Base-by-base conservation (phyloP, 164 flowering plant species). In the Chloranthus sessilifolius region DNA sequence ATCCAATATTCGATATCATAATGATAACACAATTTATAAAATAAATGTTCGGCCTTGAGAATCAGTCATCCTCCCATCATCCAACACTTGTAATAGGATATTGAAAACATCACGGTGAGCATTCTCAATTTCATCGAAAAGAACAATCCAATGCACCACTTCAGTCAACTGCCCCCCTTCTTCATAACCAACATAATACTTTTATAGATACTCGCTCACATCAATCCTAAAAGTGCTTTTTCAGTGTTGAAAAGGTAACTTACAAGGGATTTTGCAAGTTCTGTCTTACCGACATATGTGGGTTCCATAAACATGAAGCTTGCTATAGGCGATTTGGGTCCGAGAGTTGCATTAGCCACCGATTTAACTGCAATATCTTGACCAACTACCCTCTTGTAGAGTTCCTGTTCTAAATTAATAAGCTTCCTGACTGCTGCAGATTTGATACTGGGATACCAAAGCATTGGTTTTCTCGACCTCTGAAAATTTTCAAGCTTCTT, bases 271-370 rank as follows among this genome's bases (percentile, higher is more conserved):
- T 92, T 88, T 5, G 78, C 99, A 65, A 92, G 96, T 75, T 92
- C 96, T 0, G 99, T 92, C 68, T 92, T 92, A 20, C 99, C 96
- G 39, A 92, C 99, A 48, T 96, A 96, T 11, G 99, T 92, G 5
- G 99, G 99, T 3, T 96, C 99, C 95, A 88, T 79, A 64, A 92
- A 92, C 96, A 88, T 80, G 65, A 92, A 92, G 58, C 95, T 85
- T 17, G 95, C 96, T 26, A 88, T 84, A 12, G 96, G 99, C 3
- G 83, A 76, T 51, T 82, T 86, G 5, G 96, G 96, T 4, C 95
- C 89, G 2, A 91, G 65, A 23, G 88, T 88, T 17, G 99, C 99
- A 72, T 92, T 88, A 25, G 95, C 99, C 31, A 92, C 99, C 22
- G 96, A 82, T 59, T 81, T 84, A 16, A 88, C 99, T 1, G 99